A percentile compares a stretch with the other conserved stretches of the same genome.
Evolutionary conservation across 345 rosid genomes (phyloP).

Genomic region (Trapa incisa): DNA sequence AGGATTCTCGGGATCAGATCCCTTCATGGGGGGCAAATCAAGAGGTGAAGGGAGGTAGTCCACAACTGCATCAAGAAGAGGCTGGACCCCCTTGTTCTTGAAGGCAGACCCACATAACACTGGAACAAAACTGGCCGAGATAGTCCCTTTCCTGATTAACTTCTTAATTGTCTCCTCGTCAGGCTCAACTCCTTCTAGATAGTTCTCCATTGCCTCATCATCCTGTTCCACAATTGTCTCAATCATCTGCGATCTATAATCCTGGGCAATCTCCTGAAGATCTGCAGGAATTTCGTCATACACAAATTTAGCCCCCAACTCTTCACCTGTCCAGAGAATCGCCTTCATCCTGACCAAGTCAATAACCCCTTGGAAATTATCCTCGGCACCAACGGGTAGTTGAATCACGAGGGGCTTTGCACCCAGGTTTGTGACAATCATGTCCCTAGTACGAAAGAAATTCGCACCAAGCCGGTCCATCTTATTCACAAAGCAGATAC

Average conservation of each 20-base stretch:
- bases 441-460: constrained; percentile 84
- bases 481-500: constrained; percentile 92
- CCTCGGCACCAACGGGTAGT: constrained; percentile 83
- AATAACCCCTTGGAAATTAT: constrained; percentile 58
- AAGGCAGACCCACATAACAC: constrained; percentile 89
- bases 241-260: constrained; percentile 56
- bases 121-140: constrained; percentile 62
- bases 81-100: constrained; percentile 92
- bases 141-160: constrained; percentile 70
- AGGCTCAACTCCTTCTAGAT: constrained; percentile 90
- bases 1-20: constrained; percentile 85
- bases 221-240: constrained; percentile 69
- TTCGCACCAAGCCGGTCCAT: constrained; percentile 98
- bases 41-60: constrained; percentile 89
- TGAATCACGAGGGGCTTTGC: constrained; percentile 89
- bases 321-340: constrained; percentile 86
- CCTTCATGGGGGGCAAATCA: constrained; percentile 80
- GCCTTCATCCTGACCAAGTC: constrained; percentile 92
- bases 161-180: constrained; percentile 71
- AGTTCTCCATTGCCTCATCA: constrained; percentile 84
- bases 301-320: constrained; percentile 81
- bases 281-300: constrained; percentile 71
- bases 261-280: constrained; percentile 65
- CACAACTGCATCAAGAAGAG: constrained; percentile 83
- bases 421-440: constrained; percentile 89